Conservation (phyloP, 305 asterid species). For the Solanum hybrid region DNA sequence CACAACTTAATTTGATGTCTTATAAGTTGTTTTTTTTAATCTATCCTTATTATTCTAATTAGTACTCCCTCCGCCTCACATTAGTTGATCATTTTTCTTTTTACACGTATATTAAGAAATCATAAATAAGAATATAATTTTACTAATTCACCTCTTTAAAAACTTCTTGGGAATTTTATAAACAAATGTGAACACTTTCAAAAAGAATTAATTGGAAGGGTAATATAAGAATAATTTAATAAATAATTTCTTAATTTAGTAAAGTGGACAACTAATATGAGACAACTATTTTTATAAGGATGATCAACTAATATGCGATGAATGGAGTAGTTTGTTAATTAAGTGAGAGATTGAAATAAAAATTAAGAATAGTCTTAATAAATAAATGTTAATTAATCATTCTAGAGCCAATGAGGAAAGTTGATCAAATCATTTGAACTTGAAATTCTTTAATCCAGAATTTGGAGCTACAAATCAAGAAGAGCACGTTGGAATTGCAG, state of each 20-base stretch:
- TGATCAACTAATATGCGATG: background rate
- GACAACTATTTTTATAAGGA: background rate
- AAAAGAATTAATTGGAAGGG: background rate
- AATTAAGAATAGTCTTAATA: background rate
- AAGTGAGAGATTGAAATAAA: background rate
- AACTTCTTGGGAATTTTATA: background rate
- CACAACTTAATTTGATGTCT: background rate
- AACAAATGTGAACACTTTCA: background rate
- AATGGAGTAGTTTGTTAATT: background rate
- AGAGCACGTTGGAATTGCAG: slow-evolving; percentile 31
- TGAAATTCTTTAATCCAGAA: slow-evolving; percentile 25
- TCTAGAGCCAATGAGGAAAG: background rate
- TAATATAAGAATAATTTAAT: too few species aligned
- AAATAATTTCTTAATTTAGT: background rate
- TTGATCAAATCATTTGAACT: background rate
- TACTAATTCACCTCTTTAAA: background rate
- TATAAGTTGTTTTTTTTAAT: background rate
- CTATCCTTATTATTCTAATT: background rate
- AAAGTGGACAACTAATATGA: background rate
- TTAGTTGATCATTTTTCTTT: background rate
- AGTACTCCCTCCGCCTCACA: background rate
- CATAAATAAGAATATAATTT: too few species aligned
- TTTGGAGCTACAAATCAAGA: slow-evolving; percentile 43
- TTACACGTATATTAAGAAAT: background rate
- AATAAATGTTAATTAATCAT: background rate